Percentiles rank a stretch among this genome's conserved stretches.
Conservation (phyloP, 192 early-diverging fungal genomes). For the Umbelopsis vinacea region DNA sequence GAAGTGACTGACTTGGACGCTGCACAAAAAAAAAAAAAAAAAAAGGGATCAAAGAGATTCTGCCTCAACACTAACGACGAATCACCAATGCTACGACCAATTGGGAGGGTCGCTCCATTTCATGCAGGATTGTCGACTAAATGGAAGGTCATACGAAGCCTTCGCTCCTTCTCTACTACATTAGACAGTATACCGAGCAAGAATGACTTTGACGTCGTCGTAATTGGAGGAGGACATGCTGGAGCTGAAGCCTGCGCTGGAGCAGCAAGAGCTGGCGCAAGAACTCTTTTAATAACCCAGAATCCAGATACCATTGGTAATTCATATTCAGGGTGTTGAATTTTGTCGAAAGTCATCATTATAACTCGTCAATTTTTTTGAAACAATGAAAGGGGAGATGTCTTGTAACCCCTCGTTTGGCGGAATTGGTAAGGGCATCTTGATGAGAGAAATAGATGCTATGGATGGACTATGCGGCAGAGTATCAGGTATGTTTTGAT, state of each 20-base stretch:
- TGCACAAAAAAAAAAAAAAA: no score
- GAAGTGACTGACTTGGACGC: no score
- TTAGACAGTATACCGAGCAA: background rate
- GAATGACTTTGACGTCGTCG: slow-evolving; percentile 68
- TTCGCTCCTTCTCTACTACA: background rate
- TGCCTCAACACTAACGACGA: no score
- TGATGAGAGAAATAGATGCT: slow-evolving; percentile 82
- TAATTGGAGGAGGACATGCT: slow-evolving; percentile 86
- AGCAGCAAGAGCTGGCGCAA: slow-evolving; percentile 74
- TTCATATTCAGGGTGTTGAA: background rate
- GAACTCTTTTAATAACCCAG: slow-evolving; percentile 75
- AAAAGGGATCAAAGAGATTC: no score
- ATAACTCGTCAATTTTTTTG: background rate
- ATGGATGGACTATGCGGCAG: slow-evolving; percentile 83
- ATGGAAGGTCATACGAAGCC: background rate
- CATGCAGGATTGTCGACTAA: background rate
- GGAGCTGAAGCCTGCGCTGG: slow-evolving; percentile 83
- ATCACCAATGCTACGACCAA: background rate
- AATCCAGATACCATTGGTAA: slow-evolving; percentile 73
- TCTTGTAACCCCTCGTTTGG: slow-evolving; percentile 90
- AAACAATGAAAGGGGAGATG: slow-evolving; percentile 66
- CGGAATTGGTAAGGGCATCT: slow-evolving; percentile 81
- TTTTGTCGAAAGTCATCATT: background rate
- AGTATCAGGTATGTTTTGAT: slow-evolving; percentile 52
- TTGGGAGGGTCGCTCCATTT: background rate